Evolutionary conservation across 768 basidiomycete genomes (phyloP), one percentile per base, ranked within the genome.

Genomic region (Lentinula guzmanii): DNA sequence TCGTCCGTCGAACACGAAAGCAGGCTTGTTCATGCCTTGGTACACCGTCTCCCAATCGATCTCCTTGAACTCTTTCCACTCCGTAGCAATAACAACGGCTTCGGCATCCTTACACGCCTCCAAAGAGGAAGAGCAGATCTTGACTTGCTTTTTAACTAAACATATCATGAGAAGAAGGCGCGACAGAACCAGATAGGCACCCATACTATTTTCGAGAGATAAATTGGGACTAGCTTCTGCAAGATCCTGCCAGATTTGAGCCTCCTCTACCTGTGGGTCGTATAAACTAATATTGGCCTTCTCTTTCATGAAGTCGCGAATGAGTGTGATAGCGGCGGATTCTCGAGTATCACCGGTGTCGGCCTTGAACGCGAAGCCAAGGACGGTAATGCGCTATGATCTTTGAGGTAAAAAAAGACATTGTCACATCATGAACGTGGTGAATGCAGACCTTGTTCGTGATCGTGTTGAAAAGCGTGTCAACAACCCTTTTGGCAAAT

Each of bases 321-420:
- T 89, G 66, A 99, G 86, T 34, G 93, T 90, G 75, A 98, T 98
- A 16, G 97, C 86, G 33, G 97, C 88, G 2, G 94, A 95, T 78
- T 98, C 97, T 73, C 97, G 94, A 42, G 97, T 99, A 73, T 99
- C 97, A 63, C 97, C 97, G 11, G 97, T 99, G 74, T 98, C 95
- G 46, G 97, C 96, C 81, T 98, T 98, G 87, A 98, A 98, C 3
- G 96, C 97, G 74, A 98, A 99, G 10, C 96, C 96, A 46, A 99
- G 87, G 51, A 99, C 91, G 48, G 97, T 93, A 69, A 99, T 95
- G 70, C 86, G 87, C 94, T 83, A 69, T 34, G 58, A 52, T 58
- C 5, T 21, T 13, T 88, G 72, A 41, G 68, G 34, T 28, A 13
- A 37, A 34, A 58, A 63, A 10, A 68, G 52, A 53, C 61, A 8